These are phyloP conservation scores for Globisporangium takayamanum DNA, from an alignment of 352 stramenopile genomes.

Conservation along the genomic window DNA sequence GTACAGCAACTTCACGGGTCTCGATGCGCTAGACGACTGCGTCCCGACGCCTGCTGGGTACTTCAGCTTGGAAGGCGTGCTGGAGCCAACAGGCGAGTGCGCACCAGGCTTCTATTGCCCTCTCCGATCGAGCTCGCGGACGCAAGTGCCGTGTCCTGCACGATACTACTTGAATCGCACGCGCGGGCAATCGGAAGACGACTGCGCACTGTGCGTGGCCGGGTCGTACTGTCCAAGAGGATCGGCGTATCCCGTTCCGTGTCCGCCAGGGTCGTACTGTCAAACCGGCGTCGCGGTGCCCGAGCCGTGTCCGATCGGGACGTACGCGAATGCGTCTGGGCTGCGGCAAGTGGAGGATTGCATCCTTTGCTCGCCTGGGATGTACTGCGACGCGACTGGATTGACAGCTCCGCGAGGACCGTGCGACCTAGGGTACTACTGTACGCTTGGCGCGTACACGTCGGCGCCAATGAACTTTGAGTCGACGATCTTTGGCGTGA, in stretches of 20 bases:
- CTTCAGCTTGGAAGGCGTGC: constrained; percentile 55
- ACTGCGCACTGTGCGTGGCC: constrained; percentile 68
- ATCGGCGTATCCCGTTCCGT: constrained; percentile 54
- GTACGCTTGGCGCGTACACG: constrained; percentile 81
- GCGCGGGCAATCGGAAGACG: constrained; percentile 51
- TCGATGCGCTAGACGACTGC: constrained; percentile 68
- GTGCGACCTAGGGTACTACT: constrained; percentile 91
- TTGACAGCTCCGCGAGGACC: constrained; percentile 64
- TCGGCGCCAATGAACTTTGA: constrained; percentile 84
- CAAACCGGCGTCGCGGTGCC: constrained; percentile 67
- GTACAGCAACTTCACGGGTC: constrained; percentile 77
- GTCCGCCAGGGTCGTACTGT: constrained; percentile 84
- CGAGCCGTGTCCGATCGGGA: constrained; percentile 87
- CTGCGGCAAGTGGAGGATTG: constrained; percentile 84
- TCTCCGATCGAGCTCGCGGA: constrained; percentile 49
- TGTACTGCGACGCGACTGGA: constrained; percentile 87
- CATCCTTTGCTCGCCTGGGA: constrained; percentile 77
- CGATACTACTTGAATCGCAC: constrained; percentile 71
- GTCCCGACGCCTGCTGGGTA: constrained; percentile 63
- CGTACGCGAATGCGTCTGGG: constrained; percentile 75
- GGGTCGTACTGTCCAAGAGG: constrained; percentile 62
- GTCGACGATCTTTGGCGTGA: constrained; percentile 54
- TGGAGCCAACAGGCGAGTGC: constrained; percentile 53
- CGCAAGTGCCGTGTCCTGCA: constrained; percentile 68
- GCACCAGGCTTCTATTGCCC: constrained; percentile 85